Evolutionary conservation across 148 eudicot species (phyloP), one percentile per base, ranked within the genome.

Genomic region (Vaccinium corymbosum): DNA sequence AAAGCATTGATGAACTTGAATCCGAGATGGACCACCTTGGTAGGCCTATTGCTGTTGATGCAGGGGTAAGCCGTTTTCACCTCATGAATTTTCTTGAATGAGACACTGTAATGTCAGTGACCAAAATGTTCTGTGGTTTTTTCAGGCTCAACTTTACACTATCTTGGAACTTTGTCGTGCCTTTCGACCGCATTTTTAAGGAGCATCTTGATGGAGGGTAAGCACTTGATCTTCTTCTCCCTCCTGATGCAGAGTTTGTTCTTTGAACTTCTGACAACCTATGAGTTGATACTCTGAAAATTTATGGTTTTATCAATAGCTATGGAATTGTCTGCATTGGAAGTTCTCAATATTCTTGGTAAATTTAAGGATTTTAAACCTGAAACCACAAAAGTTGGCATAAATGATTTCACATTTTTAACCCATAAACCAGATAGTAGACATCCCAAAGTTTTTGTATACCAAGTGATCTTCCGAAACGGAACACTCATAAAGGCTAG

Each of bases 11-110:
- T 73, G 98, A 96, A 83, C 92, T 96, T 80, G 98, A 96, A 89
- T 89, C 95, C n/a, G 98, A 96, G 91, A 82, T 96, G 93, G 98
- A 96, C 70, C 93, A 89, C 83, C 91, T 96, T 84, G 99, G 99
- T 78, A 90, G 97, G 89, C 98, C 99, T 62, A 74, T 96, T 87
- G 97, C 89, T 78, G 97, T 88, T 50, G 99, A 96, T 87, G 99
- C 94, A 19, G 99, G 99, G 91, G 99, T 96, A 81, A 91, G 95
- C 83, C n/a, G 38, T 62, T 72, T 80, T 80, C 76, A 42, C 68
- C 29, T 68, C 35, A 4, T 74, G 7, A 51, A 76, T 56, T 35
- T 68, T 85, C 27, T 13, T 76, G 14, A 80, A 50, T 75, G 74
- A 49, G 79, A 57, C 75, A 76, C 3, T 59, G 64, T 48, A 25